These are phyloP conservation scores for Clavispora vitiphila DNA, from an alignment of 805 yeast genomes.

Conservation along the genomic window DNA sequence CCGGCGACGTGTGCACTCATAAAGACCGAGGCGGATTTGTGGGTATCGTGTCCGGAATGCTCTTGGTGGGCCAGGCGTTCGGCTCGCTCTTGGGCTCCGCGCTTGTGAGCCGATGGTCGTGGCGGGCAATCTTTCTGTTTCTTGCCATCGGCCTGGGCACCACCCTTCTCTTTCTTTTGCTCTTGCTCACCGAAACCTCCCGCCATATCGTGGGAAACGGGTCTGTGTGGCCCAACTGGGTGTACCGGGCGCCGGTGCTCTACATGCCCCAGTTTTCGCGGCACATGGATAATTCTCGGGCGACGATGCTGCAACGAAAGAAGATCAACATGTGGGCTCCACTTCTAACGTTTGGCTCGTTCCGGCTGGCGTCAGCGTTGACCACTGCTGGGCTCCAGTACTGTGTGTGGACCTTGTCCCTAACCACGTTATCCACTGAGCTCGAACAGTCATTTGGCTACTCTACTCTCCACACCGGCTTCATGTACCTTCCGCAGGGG, in stretches of 20 bases:
- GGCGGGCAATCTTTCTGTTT: constrained; percentile 82
- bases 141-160: constrained; percentile 59
- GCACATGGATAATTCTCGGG: constrained; percentile 27
- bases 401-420: constrained; percentile 64
- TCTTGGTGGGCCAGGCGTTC: constrained; percentile 68
- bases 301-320: neutral
- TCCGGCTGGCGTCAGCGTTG: constrained; percentile 38
- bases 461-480: constrained; percentile 55
- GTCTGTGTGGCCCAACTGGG: constrained; percentile 46
- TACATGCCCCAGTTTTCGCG: constrained; percentile 21
- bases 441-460: constrained; percentile 28
- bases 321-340: neutral
- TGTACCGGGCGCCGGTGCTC: constrained; percentile 45
- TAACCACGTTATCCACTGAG: constrained; percentile 59
- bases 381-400: constrained; percentile 60
- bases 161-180: constrained; percentile 27
- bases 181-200: constrained; percentile 66
- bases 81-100: constrained; percentile 69
- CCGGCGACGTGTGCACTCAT: constrained; percentile 68
- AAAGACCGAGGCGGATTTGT: constrained; percentile 66
- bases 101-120: constrained; percentile 28
- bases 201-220: constrained; percentile 74
- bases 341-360: neutral
- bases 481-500: constrained; percentile 73
- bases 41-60: constrained; percentile 61